Conservation (phyloP, 495 filamentous ascomycete species). For the Xylaria castorea region DNA sequence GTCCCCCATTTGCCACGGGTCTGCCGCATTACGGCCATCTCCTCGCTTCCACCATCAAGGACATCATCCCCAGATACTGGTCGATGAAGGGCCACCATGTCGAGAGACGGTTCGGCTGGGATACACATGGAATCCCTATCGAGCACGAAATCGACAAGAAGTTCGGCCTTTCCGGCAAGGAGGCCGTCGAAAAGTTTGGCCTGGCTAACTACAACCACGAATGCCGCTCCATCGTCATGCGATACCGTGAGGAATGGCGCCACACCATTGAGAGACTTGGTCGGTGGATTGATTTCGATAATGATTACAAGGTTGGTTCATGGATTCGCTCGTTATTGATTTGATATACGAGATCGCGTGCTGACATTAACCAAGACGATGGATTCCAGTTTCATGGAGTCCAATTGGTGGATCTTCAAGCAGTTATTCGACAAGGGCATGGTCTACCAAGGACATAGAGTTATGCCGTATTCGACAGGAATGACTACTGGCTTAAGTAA, state of each 20-base stretch:
- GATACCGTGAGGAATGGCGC: conserved; percentile 88
- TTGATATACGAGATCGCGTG: conserved; percentile 9
- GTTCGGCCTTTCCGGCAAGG: conserved; percentile 84
- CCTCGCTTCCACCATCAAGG: conserved; percentile 95
- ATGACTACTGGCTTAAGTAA: conserved; percentile 91
- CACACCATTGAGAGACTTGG: conserved; percentile 88
- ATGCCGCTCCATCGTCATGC: conserved; percentile 94
- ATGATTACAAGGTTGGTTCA: conserved; percentile 86
- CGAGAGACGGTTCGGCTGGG: conserved; percentile 74
- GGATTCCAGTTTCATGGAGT: conserved; percentile 95
- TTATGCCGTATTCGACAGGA: conserved; percentile 95
- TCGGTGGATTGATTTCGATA: conserved; percentile 98
- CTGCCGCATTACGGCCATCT: conserved; percentile 96
- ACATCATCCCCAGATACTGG: conserved; percentile 97
- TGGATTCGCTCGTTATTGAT: neutral
- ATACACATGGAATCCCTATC: conserved; percentile 94
- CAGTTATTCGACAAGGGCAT: conserved; percentile 86
- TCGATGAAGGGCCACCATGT: conserved; percentile 96
- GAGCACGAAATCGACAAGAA: conserved; percentile 99
- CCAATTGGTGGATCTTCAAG: conserved; percentile 96
- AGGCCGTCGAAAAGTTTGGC: conserved; percentile 86
- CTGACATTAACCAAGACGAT: conserved; percentile 67
- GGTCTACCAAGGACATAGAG: conserved; percentile 86
- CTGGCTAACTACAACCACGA: conserved; percentile 92
- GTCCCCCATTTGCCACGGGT: conserved; percentile 67